Evolutionary conservation across 768 basidiomycete genomes (phyloP).

Genomic region (Leccinum subtestaceum): DNA sequence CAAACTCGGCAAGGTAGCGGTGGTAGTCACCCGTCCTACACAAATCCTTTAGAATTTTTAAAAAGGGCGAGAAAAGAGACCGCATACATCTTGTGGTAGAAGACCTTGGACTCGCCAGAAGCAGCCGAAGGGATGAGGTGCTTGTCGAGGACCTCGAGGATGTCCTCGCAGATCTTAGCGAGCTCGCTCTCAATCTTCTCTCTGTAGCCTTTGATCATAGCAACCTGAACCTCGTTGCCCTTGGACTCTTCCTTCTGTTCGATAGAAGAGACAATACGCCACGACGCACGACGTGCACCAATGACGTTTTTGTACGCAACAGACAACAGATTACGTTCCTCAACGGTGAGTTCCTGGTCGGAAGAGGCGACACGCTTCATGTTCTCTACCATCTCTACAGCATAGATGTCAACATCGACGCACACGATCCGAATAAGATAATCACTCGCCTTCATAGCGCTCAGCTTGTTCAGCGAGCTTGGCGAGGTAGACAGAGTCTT

Average conservation of each 20-base stretch:
- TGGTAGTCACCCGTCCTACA: conserved; percentile 98
- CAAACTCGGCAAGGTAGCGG: conserved; percentile 98
- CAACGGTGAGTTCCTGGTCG: conserved; percentile 96
- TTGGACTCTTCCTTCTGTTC: conserved; percentile 99
- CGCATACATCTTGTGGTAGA: conserved; percentile 98
- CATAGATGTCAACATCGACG: conserved; percentile 12
- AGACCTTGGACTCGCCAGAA: conserved; percentile 96
- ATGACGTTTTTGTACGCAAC: conserved; percentile 99
- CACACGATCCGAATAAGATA: conserved; percentile 7
- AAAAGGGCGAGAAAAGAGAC: neutral
- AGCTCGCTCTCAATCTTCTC: conserved; percentile 98
- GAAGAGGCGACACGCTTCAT: conserved; percentile 99
- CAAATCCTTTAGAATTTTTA: conserved; percentile 12
- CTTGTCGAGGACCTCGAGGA: conserved; percentile 95
- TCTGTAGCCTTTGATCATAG: conserved; percentile 97
- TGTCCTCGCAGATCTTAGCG: conserved; percentile 98
- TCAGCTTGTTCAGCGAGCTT: conserved; percentile 99
- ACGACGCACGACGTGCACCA: conserved; percentile 95
- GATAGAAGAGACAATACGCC: conserved; percentile 97
- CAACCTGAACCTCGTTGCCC: conserved; percentile 93
- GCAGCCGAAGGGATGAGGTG: conserved; percentile 97
- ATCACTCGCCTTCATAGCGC: conserved; percentile 86
- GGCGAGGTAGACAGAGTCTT: conserved; percentile 99
- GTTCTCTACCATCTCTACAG: conserved; percentile 94
- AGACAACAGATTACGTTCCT: conserved; percentile 96